Base-by-base conservation (phyloP, 2,329 filamentous ascomycete genomes). In the Sodiomyces alkalinus region DNA sequence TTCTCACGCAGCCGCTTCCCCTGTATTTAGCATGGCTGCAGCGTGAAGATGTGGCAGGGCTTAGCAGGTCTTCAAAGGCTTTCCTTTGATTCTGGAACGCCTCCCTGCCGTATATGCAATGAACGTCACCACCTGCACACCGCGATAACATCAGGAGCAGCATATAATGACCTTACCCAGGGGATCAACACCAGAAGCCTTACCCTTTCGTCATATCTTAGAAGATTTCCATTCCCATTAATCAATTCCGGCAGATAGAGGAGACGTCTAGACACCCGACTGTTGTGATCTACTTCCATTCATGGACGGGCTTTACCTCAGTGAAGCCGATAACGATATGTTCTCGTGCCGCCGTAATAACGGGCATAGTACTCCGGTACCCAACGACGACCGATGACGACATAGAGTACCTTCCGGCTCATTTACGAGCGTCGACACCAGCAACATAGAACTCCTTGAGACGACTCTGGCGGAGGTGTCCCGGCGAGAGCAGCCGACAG, bases 261-360 rank as follows among this genome's bases (percentile, higher is more conserved):
- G 27, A n/a, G n/a, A n/a, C 34, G 17, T 13, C 2, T 14, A 30
- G 3, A 25, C 33, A 1, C 35, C 41, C 0, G 39, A 46, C 44
- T 4, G 35, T 55, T 6, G 40, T 60, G 8, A 36, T 64, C 12
- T 64, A 64, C 40, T 59, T 56, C 37, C 62, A 65, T n/a, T n/a
- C 36, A 62, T 62, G 7, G 61, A 61, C 10, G 60, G 58, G 0
- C 43, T 66, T 3, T 43, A 44, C 17, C 55, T 64, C 18, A 62
- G 62, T 8, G 58, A 62, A 29, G 54, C 58, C 3, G 58, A 64
- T 34, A 61, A 54, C 33, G 61, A 66, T 39, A 60, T 66, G 26
- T 42, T 63, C 2, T 54, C 57, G 2, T 63, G 58, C 38, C 51
- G 60, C 0, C 52, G 49, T 16, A 48, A 32, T 60, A 4, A 34